A percentile compares a stretch with the other conserved stretches of the same genome.
Conservation (phyloP, 768 basidiomycete species). For the Phlegmacium glaucopus region DNA sequence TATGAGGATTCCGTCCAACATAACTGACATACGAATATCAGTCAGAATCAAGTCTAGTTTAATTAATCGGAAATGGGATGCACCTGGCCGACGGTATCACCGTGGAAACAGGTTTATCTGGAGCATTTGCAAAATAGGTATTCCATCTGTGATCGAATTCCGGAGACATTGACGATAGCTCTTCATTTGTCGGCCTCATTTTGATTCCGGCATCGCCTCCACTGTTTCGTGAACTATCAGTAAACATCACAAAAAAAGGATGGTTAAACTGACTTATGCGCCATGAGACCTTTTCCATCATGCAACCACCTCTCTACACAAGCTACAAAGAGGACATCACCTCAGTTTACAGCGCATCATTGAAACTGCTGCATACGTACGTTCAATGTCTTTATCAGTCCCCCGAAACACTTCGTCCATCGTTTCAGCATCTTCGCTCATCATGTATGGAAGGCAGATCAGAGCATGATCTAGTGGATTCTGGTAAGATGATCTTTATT, state of each 20-base stretch:
- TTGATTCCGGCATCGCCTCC: slow-evolving; percentile 55
- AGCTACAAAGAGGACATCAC: slow-evolving; percentile 6
- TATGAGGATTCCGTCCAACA: slow-evolving; percentile 10
- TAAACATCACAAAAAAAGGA: not conserved
- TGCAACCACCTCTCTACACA: slow-evolving; percentile 29
- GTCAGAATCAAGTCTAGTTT: not conserved
- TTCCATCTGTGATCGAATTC: slow-evolving; percentile 50
- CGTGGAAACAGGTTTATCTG: slow-evolving; percentile 55
- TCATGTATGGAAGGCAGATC: slow-evolving; percentile 38
- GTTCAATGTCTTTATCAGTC: slow-evolving; percentile 32
- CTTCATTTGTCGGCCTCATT: slow-evolving; percentile 46
- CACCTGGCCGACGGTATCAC: slow-evolving; percentile 36
- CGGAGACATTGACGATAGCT: slow-evolving; percentile 47
- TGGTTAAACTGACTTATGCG: slow-evolving; percentile 47
- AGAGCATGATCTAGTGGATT: slow-evolving; percentile 37
- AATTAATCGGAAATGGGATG: not conserved
- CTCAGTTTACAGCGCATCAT: not conserved
- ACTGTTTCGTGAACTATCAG: slow-evolving; percentile 23
- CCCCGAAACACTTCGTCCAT: slow-evolving; percentile 47
- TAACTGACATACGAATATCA: slow-evolving; percentile 11
- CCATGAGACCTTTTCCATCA: slow-evolving; percentile 45
- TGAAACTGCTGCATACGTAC: slow-evolving; percentile 25
- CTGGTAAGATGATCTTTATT: not conserved
- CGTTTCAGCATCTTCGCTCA: slow-evolving; percentile 43
- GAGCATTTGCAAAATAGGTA: slow-evolving; percentile 43